Base-by-base conservation (phyloP, 768 basidiomycete genomes). In the Lactifluus piperatus region DNA sequence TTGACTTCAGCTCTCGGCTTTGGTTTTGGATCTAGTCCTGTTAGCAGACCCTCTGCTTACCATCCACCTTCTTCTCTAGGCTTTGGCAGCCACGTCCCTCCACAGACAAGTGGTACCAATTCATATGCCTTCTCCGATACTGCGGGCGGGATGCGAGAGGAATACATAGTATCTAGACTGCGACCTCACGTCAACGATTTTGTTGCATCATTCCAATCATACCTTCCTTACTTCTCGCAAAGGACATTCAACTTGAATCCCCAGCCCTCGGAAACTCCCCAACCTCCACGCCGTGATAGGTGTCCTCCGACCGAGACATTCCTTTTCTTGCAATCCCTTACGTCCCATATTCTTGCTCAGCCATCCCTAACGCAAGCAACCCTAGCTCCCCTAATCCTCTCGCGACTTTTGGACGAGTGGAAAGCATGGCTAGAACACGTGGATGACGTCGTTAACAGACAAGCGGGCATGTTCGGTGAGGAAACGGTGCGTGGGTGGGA, bases 141-240 rank as follows among this genome's bases (percentile, higher is more conserved):
- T 11, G 43, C 58, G 56, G 60, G 66, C 57, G 81, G 81, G 37
- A 92, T 91, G 88, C 84, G 91, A 60, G 85, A 90, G 57, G 82
- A 84, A 6, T 93, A 93, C 69, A 78, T 92, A 63, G 71, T 83
- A 39, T 88, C 84, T 18, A 80, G 91, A 55, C 75, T 93, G 18
- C 81, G 85, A 49, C 85, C 86, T 16, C 83, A 86, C 70, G 82
- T 91, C 51, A 73, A 77, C 52, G 90, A 91, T 52, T 93, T 89
- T 64, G 83, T 85, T 30, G 79, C 90, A 3, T 81, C 85, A 30
- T 88, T 81, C 70, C 78, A 84, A 69, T 86, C 91, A 6, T 93
- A 92, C 69, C 81, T 92, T 48, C 88, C 88, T 3, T 92, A 93
- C 68, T 93, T 93, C 68, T 86, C 89, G 22, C 84, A 80, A 64